Base-by-base conservation (phyloP, 805 yeast species). In the Hanseniaspora vineae region DNA sequence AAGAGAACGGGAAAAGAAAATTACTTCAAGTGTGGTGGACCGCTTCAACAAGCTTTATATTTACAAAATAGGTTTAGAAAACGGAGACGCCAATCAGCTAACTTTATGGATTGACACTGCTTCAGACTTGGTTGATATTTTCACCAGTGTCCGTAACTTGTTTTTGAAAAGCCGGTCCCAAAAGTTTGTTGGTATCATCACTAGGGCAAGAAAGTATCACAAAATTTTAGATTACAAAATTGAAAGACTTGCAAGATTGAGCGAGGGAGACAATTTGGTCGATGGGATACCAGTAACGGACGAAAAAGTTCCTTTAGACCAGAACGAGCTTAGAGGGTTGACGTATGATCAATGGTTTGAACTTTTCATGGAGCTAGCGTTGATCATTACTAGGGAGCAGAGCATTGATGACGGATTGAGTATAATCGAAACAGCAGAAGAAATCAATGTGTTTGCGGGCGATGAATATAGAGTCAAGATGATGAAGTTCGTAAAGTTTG, bases 81-180 rank as follows among this genome's bases (percentile, higher is more conserved):
- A 60, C 3, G 77, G 73, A 2, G 81, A 80, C 52, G 65, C 62
- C 14, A 78, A 77, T n/a, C 84, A 92, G 0, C 73, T 78, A 2
- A 69, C 73, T 8, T 76, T 85, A 1, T 92, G 97, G 97, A 73
- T 85, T 53, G 85, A 86, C 51, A 68, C 80, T 5, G 96, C 90
- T 0, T 76, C 85, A 2, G 95, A 84, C 54, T 70, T 92, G 45
- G 78, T 90, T 40, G 95, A 88, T 57, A 77, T 84, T 50, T 89
- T 92, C 59, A 77, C 84, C 23, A 76, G 80, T 48, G 87, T 85
- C 12, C 73, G 81, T 51, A 78, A 79, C 55, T 85, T 92, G 53
- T 89, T 85, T 57, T 84, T 89, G 1, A 73, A 78, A 44, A 94
- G 86, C 56, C 75, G 81, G 49, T 80, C 80, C 12, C 77, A 81